phyloP scores from a whole-genome alignment of 331 rosid genomes.

The Ulmus americana region DNA sequence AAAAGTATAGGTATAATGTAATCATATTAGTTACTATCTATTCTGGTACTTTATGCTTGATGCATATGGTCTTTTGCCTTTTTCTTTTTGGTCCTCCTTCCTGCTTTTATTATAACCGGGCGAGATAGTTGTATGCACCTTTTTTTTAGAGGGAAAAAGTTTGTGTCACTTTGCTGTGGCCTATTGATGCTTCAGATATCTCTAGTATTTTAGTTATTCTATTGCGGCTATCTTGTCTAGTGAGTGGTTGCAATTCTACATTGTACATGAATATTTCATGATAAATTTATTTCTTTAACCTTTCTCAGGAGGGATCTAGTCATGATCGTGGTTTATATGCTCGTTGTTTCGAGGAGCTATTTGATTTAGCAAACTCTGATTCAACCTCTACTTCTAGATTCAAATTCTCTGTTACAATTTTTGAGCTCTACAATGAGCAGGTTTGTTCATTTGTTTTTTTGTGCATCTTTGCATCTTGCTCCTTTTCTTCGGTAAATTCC shows the following conservation, averaged over 20 bases:
- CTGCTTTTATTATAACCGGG: not conserved
- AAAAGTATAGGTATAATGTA: not conserved
- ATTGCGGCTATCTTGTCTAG: not conserved
- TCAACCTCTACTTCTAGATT: constrained; percentile 72
- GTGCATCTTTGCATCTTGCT: constrained; percentile 15
- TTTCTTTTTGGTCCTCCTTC: not conserved
- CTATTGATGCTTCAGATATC: not conserved
- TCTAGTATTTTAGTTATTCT: not conserved
- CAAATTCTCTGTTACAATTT: constrained; percentile 66
- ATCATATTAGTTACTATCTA: too few species aligned
- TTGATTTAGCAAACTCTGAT: constrained; percentile 83
- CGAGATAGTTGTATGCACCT: not conserved
- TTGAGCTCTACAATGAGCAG: constrained; percentile 91
- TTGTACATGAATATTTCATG: not conserved
- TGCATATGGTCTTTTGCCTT: not conserved
- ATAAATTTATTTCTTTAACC: constrained; percentile 8
- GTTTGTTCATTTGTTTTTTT: constrained; percentile 30
- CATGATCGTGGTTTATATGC: constrained; percentile 93
- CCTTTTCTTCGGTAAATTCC: constrained; percentile 13
- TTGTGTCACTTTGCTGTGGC: too few species aligned
- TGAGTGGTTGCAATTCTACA: not conserved
- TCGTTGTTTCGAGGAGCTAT: constrained; percentile 90
- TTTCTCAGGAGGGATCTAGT: constrained; percentile 83
- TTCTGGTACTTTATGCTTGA: not conserved
- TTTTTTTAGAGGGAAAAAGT: too few species aligned